phyloP scores from a whole-genome alignment of 2,329 filamentous ascomycete genomes.

The Talaromyces funiculosus region DNA sequence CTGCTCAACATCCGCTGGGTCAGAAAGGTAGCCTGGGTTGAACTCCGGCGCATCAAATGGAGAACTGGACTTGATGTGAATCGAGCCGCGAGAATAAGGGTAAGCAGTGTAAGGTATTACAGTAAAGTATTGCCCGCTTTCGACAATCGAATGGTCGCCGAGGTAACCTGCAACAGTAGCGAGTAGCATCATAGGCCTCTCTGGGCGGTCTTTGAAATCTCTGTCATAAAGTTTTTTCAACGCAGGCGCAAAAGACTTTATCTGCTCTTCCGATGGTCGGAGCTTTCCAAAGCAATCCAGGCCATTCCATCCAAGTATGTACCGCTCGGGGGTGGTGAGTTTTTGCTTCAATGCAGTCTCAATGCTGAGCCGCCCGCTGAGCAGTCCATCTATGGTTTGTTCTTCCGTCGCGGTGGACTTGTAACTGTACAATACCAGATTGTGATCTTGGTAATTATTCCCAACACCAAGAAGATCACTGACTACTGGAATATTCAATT shows the following conservation, averaged over 20 bases:
- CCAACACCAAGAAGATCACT: conserved; percentile 3
- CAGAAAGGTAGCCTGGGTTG: neutral
- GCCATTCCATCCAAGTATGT: conserved; percentile 6
- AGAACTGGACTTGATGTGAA: neutral
- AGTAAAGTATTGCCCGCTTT: conserved; percentile 1
- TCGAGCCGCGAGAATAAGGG: conserved; percentile 4
- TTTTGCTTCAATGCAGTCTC: neutral
- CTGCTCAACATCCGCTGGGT: neutral
- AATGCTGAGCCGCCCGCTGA: neutral
- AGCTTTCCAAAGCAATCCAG: conserved; percentile 2
- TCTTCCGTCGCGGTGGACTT: neutral
- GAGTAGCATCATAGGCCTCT: conserved; percentile 1
- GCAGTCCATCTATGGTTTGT: conserved; percentile 5
- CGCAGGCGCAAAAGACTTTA: neutral
- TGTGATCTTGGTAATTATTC: neutral
- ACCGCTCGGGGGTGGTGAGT: neutral
- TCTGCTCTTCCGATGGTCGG: conserved; percentile 5
- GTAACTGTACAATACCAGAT: conserved; percentile 2
- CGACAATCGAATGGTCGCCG: neutral
- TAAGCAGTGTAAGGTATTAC: conserved; percentile 1
- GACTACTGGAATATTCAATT: neutral
- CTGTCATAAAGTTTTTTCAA: neutral
- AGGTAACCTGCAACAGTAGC: neutral
- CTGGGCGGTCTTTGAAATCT: neutral
- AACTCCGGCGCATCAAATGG: neutral